phyloP scores from a whole-genome alignment of 1,284 basidiomycete species.

The Cystobasidium pallidum region DNA sequence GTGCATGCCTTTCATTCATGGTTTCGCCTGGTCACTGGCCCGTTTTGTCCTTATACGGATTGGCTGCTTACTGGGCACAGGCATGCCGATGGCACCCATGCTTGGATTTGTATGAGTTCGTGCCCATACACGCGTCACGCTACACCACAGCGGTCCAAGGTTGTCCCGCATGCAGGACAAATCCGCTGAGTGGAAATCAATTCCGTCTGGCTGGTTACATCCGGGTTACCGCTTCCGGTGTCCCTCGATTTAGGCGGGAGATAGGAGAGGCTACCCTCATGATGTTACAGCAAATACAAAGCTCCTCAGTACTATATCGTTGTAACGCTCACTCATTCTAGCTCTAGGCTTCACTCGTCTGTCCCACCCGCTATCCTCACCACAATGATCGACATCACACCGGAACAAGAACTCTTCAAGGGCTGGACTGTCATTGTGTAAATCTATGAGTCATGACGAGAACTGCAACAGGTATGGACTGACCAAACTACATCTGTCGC shows the following conservation, averaged over 20 bases:
- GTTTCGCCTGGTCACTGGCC: too few species aligned
- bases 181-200: not conserved
- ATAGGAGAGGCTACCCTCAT: too few species aligned
- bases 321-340: not conserved
- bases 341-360: not conserved
- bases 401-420: slow-evolving; percentile 39
- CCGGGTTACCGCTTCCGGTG: not conserved
- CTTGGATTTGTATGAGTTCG: too few species aligned
- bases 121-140: not conserved
- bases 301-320: not conserved
- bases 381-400: slow-evolving; percentile 33
- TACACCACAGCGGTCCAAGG: not conserved
- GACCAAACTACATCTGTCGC: not conserved
- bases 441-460: not conserved
- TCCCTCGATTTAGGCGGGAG: not conserved
- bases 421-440: slow-evolving; percentile 43
- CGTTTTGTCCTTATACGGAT: too few species aligned
- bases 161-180: not conserved
- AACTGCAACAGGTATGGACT: not conserved
- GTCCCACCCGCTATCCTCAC: not conserved
- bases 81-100: too few species aligned
- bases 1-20: too few species aligned
- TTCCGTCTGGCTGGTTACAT: not conserved
- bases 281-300: not conserved
- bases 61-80: too few species aligned